These are phyloP conservation scores for Blastobotrys muscicola DNA, from an alignment of 805 yeast species.

Conservation along the genomic window DNA sequence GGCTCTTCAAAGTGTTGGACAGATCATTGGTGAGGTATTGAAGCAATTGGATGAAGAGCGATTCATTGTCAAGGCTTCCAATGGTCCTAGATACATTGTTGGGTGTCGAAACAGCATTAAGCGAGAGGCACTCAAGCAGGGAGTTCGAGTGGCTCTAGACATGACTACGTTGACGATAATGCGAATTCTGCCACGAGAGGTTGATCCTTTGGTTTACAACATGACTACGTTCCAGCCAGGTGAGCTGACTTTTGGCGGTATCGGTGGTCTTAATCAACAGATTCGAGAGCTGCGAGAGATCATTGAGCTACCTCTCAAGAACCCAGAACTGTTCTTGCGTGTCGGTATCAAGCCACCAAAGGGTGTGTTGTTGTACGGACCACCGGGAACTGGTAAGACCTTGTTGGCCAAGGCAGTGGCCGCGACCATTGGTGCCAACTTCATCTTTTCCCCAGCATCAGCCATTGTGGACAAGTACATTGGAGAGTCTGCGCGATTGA, in stretches of 20 bases:
- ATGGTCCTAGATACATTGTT: conserved; percentile 96
- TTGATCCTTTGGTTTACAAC: conserved; percentile 94
- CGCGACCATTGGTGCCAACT: conserved; percentile 96
- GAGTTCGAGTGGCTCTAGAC: conserved; percentile 92
- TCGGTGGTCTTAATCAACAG: conserved; percentile 95
- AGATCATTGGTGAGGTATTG: conserved; percentile 91
- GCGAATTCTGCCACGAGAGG: conserved; percentile 96
- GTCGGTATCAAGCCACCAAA: conserved; percentile 99
- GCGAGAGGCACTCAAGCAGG: conserved; percentile 74
- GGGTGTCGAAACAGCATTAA: conserved; percentile 93
- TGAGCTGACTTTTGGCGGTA: conserved; percentile 85
- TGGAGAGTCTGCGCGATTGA: conserved; percentile 94
- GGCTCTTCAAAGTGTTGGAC: conserved; percentile 95
- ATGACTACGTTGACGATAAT: conserved; percentile 96
- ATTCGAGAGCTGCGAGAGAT: conserved; percentile 95
- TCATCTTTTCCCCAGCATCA: conserved; percentile 95
- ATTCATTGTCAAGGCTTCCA: conserved; percentile 87
- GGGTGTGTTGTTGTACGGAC: conserved; percentile 93
- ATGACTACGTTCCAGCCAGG: conserved; percentile 99
- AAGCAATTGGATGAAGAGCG: conserved; percentile 92
- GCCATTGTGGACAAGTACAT: conserved; percentile 97
- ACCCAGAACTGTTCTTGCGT: conserved; percentile 90
- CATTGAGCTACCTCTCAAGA: conserved; percentile 91
- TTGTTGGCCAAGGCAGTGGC: conserved; percentile 95
- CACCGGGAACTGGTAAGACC: conserved; percentile 98